Evolutionary conservation across 2,329 filamentous ascomycete genomes (phyloP).

Genomic region (Colletotrichum lentis): DNA sequence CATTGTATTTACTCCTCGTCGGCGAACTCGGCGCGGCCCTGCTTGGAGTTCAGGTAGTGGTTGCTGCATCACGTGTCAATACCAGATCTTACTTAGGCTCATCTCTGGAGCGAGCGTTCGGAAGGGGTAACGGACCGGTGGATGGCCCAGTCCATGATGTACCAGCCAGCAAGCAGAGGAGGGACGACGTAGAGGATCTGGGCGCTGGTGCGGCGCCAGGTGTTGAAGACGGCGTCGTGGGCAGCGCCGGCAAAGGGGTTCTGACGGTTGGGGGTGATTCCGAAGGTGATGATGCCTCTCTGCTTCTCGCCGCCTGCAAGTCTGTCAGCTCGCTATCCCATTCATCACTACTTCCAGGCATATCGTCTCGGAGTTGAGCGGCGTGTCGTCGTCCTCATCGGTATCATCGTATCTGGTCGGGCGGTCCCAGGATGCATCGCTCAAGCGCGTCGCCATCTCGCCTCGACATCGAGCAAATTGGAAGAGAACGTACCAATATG

Average conservation of each 20-base stretch:
- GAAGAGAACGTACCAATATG: conserved; percentile 65
- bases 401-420: background rate
- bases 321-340: conserved; percentile 23
- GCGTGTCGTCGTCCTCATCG: background rate
- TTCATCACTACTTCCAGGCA: background rate
- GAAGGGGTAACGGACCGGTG: conserved; percentile 73
- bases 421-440: background rate
- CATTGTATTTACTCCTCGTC: conserved; percentile 51
- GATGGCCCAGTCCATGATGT: conserved; percentile 87
- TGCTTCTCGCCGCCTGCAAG: conserved; percentile 64
- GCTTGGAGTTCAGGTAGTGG: conserved; percentile 83
- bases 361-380: background rate
- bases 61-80: conserved; percentile 62
- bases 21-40: conserved; percentile 66
- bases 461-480: background rate
- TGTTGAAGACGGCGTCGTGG: conserved; percentile 93
- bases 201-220: conserved; percentile 81
- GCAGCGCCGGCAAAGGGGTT: conserved; percentile 80
- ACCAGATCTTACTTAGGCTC: background rate
- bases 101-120: background rate
- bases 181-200: conserved; percentile 92
- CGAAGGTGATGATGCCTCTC: conserved; percentile 74
- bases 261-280: conserved; percentile 87
- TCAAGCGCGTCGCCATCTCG: conserved; percentile 12
- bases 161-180: conserved; percentile 80